Evolutionary conservation across 768 basidiomycete genomes (phyloP).

Genomic region (Boletus insuetus): DNA sequence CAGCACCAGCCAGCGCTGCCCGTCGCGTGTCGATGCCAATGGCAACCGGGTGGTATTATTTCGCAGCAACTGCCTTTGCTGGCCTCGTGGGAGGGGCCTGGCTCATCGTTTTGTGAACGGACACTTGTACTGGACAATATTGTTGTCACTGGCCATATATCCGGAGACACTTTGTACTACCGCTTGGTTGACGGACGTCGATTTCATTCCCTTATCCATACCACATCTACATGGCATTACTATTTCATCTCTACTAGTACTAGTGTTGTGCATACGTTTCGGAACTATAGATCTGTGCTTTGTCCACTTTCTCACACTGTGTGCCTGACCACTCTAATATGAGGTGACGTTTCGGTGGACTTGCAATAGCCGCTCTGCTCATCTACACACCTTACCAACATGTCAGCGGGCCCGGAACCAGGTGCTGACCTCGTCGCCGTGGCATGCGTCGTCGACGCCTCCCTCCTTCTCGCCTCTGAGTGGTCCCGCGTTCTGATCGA

Average conservation of each 20-base stretch:
- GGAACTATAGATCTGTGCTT: slow-evolving; percentile 4
- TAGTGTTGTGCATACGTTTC: slow-evolving; percentile 7
- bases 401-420: slow-evolving; percentile 21
- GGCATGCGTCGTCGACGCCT: slow-evolving; percentile 61
- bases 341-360: no score
- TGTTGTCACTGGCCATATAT: slow-evolving; percentile 1
- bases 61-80: slow-evolving; percentile 21
- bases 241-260: slow-evolving; percentile 6
- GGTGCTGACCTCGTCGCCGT: slow-evolving; percentile 41
- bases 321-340: no score
- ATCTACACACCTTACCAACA: slow-evolving; percentile 4
- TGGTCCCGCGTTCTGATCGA: slow-evolving; percentile 47
- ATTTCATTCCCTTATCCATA: slow-evolving; percentile 4
- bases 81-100: slow-evolving; percentile 32
- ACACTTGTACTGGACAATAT: slow-evolving; percentile 6
- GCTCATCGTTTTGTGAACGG: slow-evolving; percentile 26
- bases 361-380: neutral
- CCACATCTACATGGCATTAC: slow-evolving; percentile 14
- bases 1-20: slow-evolving; percentile 26
- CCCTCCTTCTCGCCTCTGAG: slow-evolving; percentile 49
- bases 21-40: slow-evolving; percentile 18
- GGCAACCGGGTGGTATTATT: slow-evolving; percentile 27
- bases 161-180: slow-evolving; percentile 5
- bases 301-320: slow-evolving; percentile 5
- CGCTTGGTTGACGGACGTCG: neutral